Conservation (phyloP, 371 early-diverging fungal species). For the Blastocladiella emersonii region DNA sequence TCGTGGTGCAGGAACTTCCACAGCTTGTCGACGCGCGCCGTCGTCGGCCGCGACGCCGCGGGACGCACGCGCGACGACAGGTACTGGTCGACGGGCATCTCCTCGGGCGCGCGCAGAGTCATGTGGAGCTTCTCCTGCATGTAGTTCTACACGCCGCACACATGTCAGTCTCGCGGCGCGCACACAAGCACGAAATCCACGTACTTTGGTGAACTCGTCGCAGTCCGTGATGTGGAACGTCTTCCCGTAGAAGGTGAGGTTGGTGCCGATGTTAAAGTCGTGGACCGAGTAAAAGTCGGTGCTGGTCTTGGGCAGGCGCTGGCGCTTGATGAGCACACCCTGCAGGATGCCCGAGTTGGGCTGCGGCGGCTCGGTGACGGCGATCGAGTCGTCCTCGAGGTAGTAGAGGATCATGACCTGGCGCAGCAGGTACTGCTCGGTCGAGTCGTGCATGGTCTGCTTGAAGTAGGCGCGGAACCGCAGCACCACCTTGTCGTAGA, state of each 20-base stretch:
- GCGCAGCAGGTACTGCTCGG: slow-evolving; percentile 24
- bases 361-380: slow-evolving; percentile 34
- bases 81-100: slow-evolving; percentile 20
- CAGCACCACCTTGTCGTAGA: slow-evolving; percentile 23
- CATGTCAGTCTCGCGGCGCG: no score
- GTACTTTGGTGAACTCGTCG: slow-evolving; percentile 34
- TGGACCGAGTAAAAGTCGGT: slow-evolving; percentile 25
- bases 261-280: slow-evolving; percentile 32
- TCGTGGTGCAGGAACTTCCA: slow-evolving; percentile 41
- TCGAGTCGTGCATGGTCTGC: slow-evolving; percentile 31
- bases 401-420: slow-evolving; percentile 40
- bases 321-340: slow-evolving; percentile 31
- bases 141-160: slow-evolving; percentile 21
- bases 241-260: slow-evolving; percentile 30
- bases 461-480: slow-evolving; percentile 37
- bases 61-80: background rate
- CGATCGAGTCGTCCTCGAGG: slow-evolving; percentile 39
- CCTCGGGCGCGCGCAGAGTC: slow-evolving; percentile 24
- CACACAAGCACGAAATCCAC: no score
- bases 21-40: slow-evolving; percentile 28
- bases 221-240: slow-evolving; percentile 38
- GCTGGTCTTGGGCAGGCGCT: slow-evolving; percentile 26
- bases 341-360: slow-evolving; percentile 36
- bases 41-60: background rate
- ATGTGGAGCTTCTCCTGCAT: slow-evolving; percentile 25